Evolutionary conservation across 169 alveolate species (phyloP).

Genomic region (Babesia caballi): DNA sequence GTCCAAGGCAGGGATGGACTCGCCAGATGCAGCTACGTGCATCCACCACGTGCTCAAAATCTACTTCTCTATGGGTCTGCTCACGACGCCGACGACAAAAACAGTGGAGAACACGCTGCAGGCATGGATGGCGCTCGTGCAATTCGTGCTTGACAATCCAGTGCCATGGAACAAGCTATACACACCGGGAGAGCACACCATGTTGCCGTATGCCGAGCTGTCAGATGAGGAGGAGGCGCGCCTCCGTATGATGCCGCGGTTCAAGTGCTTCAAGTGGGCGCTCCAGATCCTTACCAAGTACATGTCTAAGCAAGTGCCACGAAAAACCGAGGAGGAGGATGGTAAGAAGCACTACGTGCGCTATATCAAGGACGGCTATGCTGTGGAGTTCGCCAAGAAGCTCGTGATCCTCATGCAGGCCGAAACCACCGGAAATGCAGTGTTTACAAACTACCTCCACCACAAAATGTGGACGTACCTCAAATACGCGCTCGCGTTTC

Average conservation of each 20-base stretch:
- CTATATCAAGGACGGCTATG: conserved; percentile 33
- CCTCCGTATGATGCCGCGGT: conserved; percentile 21
- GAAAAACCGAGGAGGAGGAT: conserved; percentile 13
- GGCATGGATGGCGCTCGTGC: conserved; percentile 51
- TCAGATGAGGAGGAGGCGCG: conserved; percentile 38
- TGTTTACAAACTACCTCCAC: conserved; percentile 36
- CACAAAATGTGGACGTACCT: conserved; percentile 57
- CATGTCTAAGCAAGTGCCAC: conserved; percentile 42
- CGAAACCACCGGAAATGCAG: conserved; percentile 18
- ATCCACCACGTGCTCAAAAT: conserved; percentile 56
- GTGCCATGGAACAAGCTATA: conserved; percentile 14
- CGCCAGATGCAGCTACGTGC: conserved; percentile 58
- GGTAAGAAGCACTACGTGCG: conserved; percentile 12
- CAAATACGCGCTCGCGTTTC: conserved; percentile 17
- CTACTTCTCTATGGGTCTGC: conserved; percentile 52
- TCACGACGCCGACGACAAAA: conserved; percentile 46
- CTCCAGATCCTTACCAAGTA: conserved; percentile 41
- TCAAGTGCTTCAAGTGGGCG: conserved; percentile 65
- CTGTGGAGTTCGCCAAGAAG: conserved; percentile 16
- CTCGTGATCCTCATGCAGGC: conserved; percentile 18
- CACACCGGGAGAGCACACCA: not conserved
- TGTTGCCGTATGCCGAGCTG: conserved; percentile 52
- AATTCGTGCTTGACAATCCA: conserved; percentile 23
- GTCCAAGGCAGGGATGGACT: conserved; percentile 50
- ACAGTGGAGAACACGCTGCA: conserved; percentile 37